These are phyloP conservation scores for Botryotinia narcissicola DNA, from an alignment of 2,329 filamentous ascomycete genomes.

Conservation along the genomic window DNA sequence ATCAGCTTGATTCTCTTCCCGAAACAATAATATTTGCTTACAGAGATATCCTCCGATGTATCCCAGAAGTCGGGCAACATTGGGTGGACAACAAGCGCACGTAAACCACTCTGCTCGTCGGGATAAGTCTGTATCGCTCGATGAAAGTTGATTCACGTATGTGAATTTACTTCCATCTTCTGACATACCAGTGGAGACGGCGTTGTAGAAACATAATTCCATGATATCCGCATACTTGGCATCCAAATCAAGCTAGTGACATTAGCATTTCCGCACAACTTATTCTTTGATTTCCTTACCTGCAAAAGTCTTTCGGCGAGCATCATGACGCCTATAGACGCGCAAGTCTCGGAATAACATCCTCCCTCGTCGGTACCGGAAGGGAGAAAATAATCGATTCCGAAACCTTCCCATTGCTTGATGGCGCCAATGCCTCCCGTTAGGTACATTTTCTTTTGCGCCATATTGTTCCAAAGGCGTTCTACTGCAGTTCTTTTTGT, in stretches of 20 bases:
- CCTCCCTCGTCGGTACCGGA: constrained; percentile 59
- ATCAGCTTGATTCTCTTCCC: not conserved
- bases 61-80: constrained; percentile 54
- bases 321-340: constrained; percentile 60
- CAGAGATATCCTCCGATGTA: constrained; percentile 57
- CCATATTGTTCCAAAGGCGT: constrained; percentile 59
- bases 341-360: constrained; percentile 62
- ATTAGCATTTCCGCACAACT: not conserved
- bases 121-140: constrained; percentile 49
- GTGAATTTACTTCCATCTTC: constrained; percentile 56
- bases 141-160: constrained; percentile 60
- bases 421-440: constrained; percentile 60
- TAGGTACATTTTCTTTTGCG: constrained; percentile 59
- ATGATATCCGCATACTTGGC: constrained; percentile 56
- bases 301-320: constrained; percentile 55
- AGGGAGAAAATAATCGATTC: constrained; percentile 56
- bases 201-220: constrained; percentile 61
- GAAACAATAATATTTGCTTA: constrained; percentile 39
- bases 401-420: constrained; percentile 60
- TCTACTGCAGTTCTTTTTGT: constrained; percentile 40
- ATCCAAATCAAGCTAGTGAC: constrained; percentile 47
- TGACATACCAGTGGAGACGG: constrained; percentile 56
- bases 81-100: constrained; percentile 60
- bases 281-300: constrained; percentile 29
- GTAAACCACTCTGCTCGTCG: constrained; percentile 57